Conservation (phyloP, 1,139 yeast species). For the Candida sojae region DNA sequence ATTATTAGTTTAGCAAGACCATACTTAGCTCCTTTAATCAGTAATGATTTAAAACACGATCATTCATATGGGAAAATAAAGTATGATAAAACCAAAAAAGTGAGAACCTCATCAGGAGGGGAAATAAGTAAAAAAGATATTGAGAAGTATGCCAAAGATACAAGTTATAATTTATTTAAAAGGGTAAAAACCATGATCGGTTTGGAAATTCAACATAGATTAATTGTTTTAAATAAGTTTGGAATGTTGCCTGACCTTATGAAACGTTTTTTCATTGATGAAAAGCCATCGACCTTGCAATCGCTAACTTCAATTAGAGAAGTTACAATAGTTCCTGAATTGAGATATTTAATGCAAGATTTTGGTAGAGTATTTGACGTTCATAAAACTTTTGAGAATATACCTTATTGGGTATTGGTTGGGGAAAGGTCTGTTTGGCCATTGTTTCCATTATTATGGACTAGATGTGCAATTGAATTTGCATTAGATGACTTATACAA, state of each 20-base stretch:
- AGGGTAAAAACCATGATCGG: slow-evolving; percentile 41
- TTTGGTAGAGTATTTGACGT: slow-evolving; percentile 76
- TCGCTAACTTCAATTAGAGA: slow-evolving; percentile 58
- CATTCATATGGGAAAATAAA: slow-evolving; percentile 37
- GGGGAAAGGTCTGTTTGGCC: slow-evolving; percentile 98
- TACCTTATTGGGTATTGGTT: slow-evolving; percentile 85
- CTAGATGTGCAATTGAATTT: slow-evolving; percentile 88
- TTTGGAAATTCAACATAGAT: slow-evolving; percentile 78
- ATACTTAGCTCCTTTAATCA: slow-evolving; percentile 83
- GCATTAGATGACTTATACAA: slow-evolving; percentile 77
- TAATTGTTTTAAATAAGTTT: slow-evolving; percentile 74
- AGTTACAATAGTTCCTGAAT: slow-evolving; percentile 87
- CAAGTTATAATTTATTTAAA: slow-evolving; percentile 33
- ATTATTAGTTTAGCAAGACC: slow-evolving; percentile 90
- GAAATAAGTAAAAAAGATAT: slow-evolving; percentile 15
- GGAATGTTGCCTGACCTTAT: slow-evolving; percentile 74
- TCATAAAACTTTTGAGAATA: slow-evolving; percentile 66
- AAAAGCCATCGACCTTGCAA: slow-evolving; percentile 71
- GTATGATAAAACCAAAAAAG: slow-evolving; percentile 16
- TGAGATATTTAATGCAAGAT: slow-evolving; percentile 66
- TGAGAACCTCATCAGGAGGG: slow-evolving; percentile 8
- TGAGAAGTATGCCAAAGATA: slow-evolving; percentile 31
- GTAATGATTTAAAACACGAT: slow-evolving; percentile 75
- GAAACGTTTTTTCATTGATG: slow-evolving; percentile 82
- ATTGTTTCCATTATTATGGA: slow-evolving; percentile 77